Conservation (phyloP, 345 rosid genomes). For the Salix exigua region DNA sequence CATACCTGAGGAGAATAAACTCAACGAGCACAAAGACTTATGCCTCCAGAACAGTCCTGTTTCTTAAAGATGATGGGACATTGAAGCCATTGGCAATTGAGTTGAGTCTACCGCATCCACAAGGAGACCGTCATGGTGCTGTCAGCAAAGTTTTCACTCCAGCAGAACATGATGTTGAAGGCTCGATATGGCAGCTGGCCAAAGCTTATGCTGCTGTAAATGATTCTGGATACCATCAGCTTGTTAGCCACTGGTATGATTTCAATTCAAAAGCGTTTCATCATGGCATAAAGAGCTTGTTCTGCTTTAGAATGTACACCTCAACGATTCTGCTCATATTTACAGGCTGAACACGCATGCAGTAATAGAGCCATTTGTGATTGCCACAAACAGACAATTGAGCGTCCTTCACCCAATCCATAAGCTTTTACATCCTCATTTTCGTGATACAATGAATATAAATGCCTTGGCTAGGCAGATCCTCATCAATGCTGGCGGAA, state of each 20-base stretch:
- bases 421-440: constrained; percentile 85
- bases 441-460: constrained; percentile 86
- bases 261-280: background rate
- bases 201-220: constrained; percentile 85
- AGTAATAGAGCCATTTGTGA: constrained; percentile 77
- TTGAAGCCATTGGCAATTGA: constrained; percentile 81
- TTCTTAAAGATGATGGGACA: constrained; percentile 64
- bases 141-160: constrained; percentile 76
- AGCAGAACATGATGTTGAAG: constrained; percentile 51
- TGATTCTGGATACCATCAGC: constrained; percentile 93
- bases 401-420: constrained; percentile 84
- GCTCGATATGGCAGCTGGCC: constrained; percentile 82
- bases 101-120: constrained; percentile 82
- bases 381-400: constrained; percentile 74
- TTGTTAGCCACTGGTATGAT: constrained; percentile 79
- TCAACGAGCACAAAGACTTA: constrained; percentile 78
- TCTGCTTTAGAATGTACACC: background rate
- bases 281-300: background rate
- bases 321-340: background rate
- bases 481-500: constrained; percentile 76
- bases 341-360: constrained; percentile 85
- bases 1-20: constrained; percentile 60
- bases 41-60: constrained; percentile 67
- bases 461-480: constrained; percentile 81
- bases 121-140: constrained; percentile 62